These are phyloP conservation scores for Posidonia oceanica DNA, from an alignment of 116 monocot species.

Conservation along the genomic window DNA sequence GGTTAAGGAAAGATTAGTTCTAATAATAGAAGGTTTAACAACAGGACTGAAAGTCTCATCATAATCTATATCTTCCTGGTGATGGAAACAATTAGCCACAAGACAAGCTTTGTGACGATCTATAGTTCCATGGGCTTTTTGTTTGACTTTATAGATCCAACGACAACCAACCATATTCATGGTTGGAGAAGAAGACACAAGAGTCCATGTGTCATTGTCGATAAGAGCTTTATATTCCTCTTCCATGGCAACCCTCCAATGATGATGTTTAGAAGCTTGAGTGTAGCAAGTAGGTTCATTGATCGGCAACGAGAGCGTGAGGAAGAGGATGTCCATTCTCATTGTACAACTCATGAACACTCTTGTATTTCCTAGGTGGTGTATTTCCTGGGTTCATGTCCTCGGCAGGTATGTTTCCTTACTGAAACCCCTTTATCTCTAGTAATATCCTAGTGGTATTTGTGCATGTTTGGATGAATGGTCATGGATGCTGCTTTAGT, in stretches of 20 bases:
- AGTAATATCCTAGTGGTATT: background rate
- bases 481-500: background rate
- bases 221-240: too few species aligned
- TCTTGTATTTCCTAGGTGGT: too few species aligned
- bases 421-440: conserved; percentile 1
- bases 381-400: background rate
- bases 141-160: background rate
- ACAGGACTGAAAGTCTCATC: background rate
- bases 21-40: background rate
- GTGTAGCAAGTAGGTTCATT: too few species aligned
- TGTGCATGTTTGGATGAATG: background rate
- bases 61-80: background rate
- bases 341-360: too few species aligned
- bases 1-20: background rate
- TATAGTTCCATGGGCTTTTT: background rate
- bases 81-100: background rate
- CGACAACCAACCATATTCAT: background rate
- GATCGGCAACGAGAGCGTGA: too few species aligned
- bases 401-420: conserved; percentile 19
- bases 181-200: background rate
- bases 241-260: too few species aligned
- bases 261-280: too few species aligned
- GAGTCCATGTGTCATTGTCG: background rate
- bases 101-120: background rate
- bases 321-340: too few species aligned